These are phyloP conservation scores for Puccinia triticina DNA, from an alignment of 1,284 basidiomycete genomes.

Conservation along the genomic window DNA sequence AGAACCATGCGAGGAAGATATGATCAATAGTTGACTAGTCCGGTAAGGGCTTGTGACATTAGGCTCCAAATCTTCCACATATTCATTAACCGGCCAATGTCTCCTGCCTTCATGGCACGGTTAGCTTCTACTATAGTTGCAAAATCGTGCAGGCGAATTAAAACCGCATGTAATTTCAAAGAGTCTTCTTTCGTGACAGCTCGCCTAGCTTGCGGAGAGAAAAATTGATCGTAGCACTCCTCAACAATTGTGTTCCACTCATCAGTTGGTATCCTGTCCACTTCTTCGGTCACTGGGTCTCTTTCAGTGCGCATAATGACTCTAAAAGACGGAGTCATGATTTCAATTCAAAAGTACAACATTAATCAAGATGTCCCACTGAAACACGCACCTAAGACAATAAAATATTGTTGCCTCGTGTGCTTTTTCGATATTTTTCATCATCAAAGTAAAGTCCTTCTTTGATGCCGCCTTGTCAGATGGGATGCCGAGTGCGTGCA, in stretches of 20 bases:
- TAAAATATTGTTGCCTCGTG: background rate
- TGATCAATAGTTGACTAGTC: background rate
- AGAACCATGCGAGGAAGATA: background rate
- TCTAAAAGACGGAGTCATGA: too few relatives aligned
- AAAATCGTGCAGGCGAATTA: constrained; percentile 2
- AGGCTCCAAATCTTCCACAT: constrained; percentile 23
- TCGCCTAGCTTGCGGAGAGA: background rate
- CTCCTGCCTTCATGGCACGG: too few relatives aligned
- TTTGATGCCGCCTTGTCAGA: background rate
- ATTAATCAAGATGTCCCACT: background rate
- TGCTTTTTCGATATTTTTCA: background rate
- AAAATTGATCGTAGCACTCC: background rate
- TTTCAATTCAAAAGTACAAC: background rate
- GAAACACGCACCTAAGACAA: background rate
- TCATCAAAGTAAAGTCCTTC: background rate
- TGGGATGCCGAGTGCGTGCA: background rate
- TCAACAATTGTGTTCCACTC: background rate
- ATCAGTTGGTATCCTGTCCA: background rate
- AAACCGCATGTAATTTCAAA: background rate
- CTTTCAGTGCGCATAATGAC: background rate
- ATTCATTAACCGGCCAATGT: constrained; percentile 2
- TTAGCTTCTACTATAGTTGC: background rate
- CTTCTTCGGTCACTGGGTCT: background rate
- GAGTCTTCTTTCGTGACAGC: background rate
- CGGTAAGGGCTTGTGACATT: background rate